phyloP scores from a whole-genome alignment of 2,329 filamentous ascomycete species.

The Aspergillus melleus region DNA sequence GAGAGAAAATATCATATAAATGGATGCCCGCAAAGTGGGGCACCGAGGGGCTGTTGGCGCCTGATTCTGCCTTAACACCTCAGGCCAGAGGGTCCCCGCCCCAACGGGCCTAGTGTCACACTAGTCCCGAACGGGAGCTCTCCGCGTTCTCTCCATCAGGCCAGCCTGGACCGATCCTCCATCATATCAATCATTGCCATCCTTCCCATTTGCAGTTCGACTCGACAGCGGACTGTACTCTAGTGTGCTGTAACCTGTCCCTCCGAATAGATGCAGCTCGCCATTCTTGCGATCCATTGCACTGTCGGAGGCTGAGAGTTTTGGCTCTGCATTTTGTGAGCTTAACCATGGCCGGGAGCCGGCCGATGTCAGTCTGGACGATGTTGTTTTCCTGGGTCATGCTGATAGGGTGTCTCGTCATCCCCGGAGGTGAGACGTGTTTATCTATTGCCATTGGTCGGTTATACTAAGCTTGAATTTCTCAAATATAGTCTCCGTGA shows the following conservation, averaged over 20 bases:
- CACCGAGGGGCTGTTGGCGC: conserved; percentile 24
- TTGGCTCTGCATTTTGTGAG: conserved; percentile 26
- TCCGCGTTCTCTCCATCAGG: conserved; percentile 27
- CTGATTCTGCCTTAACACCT: conserved; percentile 18
- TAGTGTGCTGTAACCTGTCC: conserved; percentile 13
- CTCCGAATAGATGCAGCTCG: conserved; percentile 34
- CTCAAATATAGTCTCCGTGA: conserved; percentile 71
- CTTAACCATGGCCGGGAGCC: conserved; percentile 52
- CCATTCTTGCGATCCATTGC: conserved; percentile 19
- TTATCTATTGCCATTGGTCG: background rate
- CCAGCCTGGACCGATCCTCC: conserved; percentile 32
- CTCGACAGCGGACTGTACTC: background rate
- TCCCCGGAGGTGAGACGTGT: conserved; percentile 60
- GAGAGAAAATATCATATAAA: conserved; percentile 24
- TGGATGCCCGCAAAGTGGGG: background rate
- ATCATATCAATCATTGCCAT: background rate
- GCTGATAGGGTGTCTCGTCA: conserved; percentile 60
- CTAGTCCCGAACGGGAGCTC: conserved; percentile 25
- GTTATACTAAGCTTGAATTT: background rate
- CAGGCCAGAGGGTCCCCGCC: conserved; percentile 5
- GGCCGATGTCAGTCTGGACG: conserved; percentile 64
- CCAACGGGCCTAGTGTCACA: conserved; percentile 12
- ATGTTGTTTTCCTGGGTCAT: conserved; percentile 61
- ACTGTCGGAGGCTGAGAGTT: conserved; percentile 35
- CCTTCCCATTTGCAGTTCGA: background rate